Percentiles rank a stretch among this genome's conserved stretches.
Evolutionary conservation across 768 basidiomycete species (phyloP).

Genomic region (Ramaria sp.): DNA sequence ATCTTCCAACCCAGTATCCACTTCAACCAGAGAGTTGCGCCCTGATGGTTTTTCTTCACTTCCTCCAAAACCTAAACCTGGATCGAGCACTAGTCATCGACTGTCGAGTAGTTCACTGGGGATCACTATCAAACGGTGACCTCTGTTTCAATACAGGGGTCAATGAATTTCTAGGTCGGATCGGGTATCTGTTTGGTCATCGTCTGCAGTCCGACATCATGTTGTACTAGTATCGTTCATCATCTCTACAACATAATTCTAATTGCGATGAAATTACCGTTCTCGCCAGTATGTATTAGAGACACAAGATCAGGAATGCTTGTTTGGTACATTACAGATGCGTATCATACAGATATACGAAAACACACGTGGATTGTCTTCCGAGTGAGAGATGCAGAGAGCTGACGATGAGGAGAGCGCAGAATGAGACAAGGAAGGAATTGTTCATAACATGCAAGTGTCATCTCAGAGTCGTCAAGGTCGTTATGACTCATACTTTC

Average conservation of each 20-base stretch:
- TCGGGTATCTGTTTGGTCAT: not conserved
- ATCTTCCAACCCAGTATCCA: not conserved
- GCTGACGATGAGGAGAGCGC: not conserved
- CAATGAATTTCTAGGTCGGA: not conserved
- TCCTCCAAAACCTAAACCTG: not conserved
- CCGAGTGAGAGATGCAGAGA: not conserved
- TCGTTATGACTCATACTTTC: slow-evolving; percentile 16
- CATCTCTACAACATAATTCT: not conserved
- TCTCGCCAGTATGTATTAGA: not conserved
- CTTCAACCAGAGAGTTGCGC: not conserved
- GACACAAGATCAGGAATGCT: not conserved
- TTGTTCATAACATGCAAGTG: not conserved
- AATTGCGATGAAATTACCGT: not conserved
- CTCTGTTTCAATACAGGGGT: not conserved
- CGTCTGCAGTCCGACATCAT: not conserved
- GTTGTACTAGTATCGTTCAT: not conserved
- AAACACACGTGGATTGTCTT: not conserved
- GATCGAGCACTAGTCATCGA: not conserved
- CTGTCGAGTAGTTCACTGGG: slow-evolving; percentile 4
- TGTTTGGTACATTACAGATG: slow-evolving; percentile 1
- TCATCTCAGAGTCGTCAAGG: not conserved
- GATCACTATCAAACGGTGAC: slow-evolving; percentile 6
- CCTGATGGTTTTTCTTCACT: not conserved
- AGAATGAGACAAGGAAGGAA: not conserved
- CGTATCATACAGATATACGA: slow-evolving; percentile 3